phyloP scores from a whole-genome alignment of 2,329 filamentous ascomycete genomes.

The Aureobasidium sp. region DNA sequence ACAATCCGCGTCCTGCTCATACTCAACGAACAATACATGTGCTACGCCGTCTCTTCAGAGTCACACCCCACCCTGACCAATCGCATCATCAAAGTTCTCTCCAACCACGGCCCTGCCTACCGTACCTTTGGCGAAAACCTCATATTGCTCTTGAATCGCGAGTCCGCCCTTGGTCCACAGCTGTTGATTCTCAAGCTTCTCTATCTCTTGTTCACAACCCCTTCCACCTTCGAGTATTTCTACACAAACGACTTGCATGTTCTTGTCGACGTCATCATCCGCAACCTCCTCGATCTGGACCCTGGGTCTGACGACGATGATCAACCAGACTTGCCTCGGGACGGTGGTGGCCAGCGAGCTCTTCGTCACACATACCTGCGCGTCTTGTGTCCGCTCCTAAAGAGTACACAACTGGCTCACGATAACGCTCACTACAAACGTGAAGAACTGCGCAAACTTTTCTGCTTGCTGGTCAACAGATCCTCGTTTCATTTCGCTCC shows the following conservation, averaged over 20 bases:
- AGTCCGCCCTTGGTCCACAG: slow-evolving; percentile 86
- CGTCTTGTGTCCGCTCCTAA: slow-evolving; percentile 81
- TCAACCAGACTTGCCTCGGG: slow-evolving; percentile 15
- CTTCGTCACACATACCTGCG: slow-evolving; percentile 91
- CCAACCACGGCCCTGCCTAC: slow-evolving; percentile 68
- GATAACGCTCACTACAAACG: slow-evolving; percentile 81
- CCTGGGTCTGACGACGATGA: slow-evolving; percentile 53
- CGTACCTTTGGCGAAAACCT: slow-evolving; percentile 98
- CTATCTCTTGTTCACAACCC: slow-evolving; percentile 90
- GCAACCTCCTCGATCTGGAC: slow-evolving; percentile 91
- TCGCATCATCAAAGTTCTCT: slow-evolving; percentile 84
- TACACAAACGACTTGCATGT: slow-evolving; percentile 97
- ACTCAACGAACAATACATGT: slow-evolving; percentile 96
- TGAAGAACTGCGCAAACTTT: slow-evolving; percentile 68
- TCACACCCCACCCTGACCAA: slow-evolving; percentile 58
- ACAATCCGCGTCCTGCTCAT: slow-evolving; percentile 90
- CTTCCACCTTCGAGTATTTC: slow-evolving; percentile 91
- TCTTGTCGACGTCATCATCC: slow-evolving; percentile 88
- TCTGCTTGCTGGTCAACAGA: slow-evolving; percentile 53
- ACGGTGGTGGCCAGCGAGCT: slow-evolving; percentile 30
- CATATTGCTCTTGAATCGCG: slow-evolving; percentile 87
- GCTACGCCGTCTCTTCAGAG: slow-evolving; percentile 43
- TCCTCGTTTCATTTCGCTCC: slow-evolving; percentile 62
- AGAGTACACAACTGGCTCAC: slow-evolving; percentile 80
- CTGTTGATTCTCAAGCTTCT: slow-evolving; percentile 93